phyloP scores from a whole-genome alignment of 2,329 filamentous ascomycete genomes.

The Trichoderma polysporum region DNA sequence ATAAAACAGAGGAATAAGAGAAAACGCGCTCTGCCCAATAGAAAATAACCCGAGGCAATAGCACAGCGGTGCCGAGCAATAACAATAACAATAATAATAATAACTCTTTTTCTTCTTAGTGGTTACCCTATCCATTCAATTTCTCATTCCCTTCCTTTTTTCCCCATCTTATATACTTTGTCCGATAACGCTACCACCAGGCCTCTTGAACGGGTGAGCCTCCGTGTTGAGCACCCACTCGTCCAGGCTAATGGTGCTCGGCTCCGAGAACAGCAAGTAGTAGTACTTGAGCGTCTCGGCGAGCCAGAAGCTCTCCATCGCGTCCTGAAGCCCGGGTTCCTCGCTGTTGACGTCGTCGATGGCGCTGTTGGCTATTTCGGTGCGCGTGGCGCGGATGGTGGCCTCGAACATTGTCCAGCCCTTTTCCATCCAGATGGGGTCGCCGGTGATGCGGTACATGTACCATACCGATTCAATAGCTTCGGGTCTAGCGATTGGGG shows the following conservation, averaged over 20 bases:
- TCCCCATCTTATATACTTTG: background rate
- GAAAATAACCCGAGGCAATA: background rate
- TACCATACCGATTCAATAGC: conserved; percentile 87
- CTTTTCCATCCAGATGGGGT: conserved; percentile 70
- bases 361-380: conserved; percentile 67
- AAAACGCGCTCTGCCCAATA: background rate
- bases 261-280: conserved; percentile 73
- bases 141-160: background rate
- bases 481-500: conserved; percentile 60
- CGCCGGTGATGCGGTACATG: conserved; percentile 86
- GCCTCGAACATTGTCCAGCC: conserved; percentile 85
- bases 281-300: conserved; percentile 93
- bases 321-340: conserved; percentile 50
- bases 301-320: conserved; percentile 89
- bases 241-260: conserved; percentile 64
- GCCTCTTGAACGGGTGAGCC: conserved; percentile 57
- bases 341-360: conserved; percentile 60
- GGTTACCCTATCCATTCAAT: background rate
- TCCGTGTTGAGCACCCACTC: conserved; percentile 68
- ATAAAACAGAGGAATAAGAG: background rate
- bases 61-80: background rate
- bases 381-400: conserved; percentile 64
- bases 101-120: background rate
- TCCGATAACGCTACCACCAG: conserved; percentile 24
- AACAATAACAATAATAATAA: background rate